A percentile compares a stretch with the other conserved stretches of the same genome.
Evolutionary conservation across 2,329 filamentous ascomycete genomes (phyloP).

Genomic region (Xylariaceae sp.): DNA sequence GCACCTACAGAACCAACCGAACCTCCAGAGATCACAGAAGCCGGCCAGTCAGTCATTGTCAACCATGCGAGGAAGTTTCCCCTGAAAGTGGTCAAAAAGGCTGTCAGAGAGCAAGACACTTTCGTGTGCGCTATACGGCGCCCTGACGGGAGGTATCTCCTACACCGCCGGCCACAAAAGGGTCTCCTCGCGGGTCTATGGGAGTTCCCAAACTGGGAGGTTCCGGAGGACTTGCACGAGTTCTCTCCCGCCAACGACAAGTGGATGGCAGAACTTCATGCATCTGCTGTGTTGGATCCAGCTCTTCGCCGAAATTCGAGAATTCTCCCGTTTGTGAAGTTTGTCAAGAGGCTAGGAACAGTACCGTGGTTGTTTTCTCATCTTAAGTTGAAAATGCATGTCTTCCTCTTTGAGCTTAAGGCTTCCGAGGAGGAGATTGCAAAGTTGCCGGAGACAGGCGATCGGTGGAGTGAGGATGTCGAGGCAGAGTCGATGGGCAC

Average conservation of each 20-base stretch:
- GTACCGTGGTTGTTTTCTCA: constrained; percentile 58
- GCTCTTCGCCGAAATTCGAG: constrained; percentile 5
- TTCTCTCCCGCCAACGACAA: constrained; percentile 32
- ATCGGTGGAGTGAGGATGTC: constrained; percentile 38
- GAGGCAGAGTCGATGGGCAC: constrained; percentile 54
- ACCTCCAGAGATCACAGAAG: constrained; percentile 16
- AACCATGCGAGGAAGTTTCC: constrained; percentile 50
- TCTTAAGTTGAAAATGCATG: constrained; percentile 54
- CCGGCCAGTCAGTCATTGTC: constrained; percentile 34
- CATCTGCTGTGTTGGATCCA: constrained; percentile 26
- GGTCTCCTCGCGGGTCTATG: constrained; percentile 53
- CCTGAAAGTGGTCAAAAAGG: constrained; percentile 48
- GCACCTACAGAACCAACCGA: constrained; percentile 6
- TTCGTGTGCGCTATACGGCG: constrained; percentile 50
- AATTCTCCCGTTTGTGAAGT: constrained; percentile 20
- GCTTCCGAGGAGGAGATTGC: constrained; percentile 7
- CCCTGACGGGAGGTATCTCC: constrained; percentile 41
- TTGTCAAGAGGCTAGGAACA: constrained; percentile 43
- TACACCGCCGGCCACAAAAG: constrained; percentile 49
- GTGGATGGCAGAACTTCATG: constrained; percentile 35
- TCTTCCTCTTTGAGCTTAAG: constrained; percentile 45
- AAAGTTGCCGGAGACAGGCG: constrained; percentile 5
- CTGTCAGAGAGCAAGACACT: constrained; percentile 48
- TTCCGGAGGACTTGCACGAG: constrained; percentile 30
- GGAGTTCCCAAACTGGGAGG: constrained; percentile 49